phyloP scores from a whole-genome alignment of 2,329 filamentous ascomycete genomes.

The Colletotrichum sp. region DNA sequence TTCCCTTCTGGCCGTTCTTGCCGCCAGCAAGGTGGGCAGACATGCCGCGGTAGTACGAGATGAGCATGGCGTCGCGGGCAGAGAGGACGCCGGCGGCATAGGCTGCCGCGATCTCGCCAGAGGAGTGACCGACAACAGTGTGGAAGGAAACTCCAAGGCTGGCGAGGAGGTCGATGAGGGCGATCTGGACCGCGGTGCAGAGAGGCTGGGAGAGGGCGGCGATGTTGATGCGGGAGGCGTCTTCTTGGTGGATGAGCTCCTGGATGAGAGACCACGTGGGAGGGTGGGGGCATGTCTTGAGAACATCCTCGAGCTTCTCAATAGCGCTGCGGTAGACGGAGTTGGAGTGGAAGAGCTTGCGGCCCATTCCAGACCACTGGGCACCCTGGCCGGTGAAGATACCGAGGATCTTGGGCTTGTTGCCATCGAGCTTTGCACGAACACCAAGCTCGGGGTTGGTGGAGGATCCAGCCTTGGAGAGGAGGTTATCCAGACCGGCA shows the following conservation, averaged over 20 bases:
- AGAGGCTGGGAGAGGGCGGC: slow-evolving; percentile 23
- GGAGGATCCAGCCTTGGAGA: slow-evolving; percentile 3
- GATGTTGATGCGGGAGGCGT: slow-evolving; percentile 22
- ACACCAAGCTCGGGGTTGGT: slow-evolving; percentile 12
- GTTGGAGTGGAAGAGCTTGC: slow-evolving; percentile 22
- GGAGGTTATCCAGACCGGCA: background rate
- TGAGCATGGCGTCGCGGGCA: slow-evolving; percentile 21
- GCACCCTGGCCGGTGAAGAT: slow-evolving; percentile 40
- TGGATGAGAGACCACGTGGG: slow-evolving; percentile 18
- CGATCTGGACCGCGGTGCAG: slow-evolving; percentile 26
- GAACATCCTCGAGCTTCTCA: slow-evolving; percentile 19
- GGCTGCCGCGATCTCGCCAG: slow-evolving; percentile 38
- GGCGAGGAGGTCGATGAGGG: slow-evolving; percentile 22
- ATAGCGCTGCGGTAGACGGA: slow-evolving; percentile 16
- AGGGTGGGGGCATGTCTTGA: background rate
- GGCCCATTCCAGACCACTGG: slow-evolving; percentile 37
- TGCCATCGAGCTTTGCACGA: slow-evolving; percentile 13
- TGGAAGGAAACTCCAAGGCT: slow-evolving; percentile 18
- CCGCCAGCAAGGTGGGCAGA: slow-evolving; percentile 18
- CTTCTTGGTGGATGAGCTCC: slow-evolving; percentile 20
- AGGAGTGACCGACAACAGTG: slow-evolving; percentile 27
- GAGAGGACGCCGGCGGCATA: slow-evolving; percentile 33
- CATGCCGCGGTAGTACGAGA: slow-evolving; percentile 27
- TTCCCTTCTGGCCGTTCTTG: slow-evolving; percentile 16
- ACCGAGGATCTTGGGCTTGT: slow-evolving; percentile 23